Evolutionary conservation across 2,329 filamentous ascomycete species (phyloP).

Genomic region (Cucurbitaria berberidis): DNA sequence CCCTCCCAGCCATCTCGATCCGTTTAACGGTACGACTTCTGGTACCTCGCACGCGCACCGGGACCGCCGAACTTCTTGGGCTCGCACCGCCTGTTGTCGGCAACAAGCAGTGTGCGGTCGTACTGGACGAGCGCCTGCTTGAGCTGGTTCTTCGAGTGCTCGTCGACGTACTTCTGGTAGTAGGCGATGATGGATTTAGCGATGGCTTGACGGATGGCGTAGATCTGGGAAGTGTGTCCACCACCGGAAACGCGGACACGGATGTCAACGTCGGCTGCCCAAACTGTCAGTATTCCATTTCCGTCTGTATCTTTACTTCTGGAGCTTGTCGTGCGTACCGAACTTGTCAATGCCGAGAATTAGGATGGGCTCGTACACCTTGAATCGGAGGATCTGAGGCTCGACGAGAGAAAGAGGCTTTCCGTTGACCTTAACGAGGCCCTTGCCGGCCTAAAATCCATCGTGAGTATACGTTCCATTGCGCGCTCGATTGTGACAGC

Average conservation of each 20-base stretch:
- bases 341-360: slow-evolving; percentile 98
- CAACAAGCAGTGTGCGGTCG: slow-evolving; percentile 96
- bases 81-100: slow-evolving; percentile 98
- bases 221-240: slow-evolving; percentile 97
- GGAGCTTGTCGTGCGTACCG: slow-evolving; percentile 53
- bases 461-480: slow-evolving; percentile 35
- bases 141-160: slow-evolving; percentile 99
- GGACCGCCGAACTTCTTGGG: slow-evolving; percentile 98
- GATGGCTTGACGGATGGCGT: slow-evolving; percentile 98
- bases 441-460: slow-evolving; percentile 69
- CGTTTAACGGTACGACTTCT: slow-evolving; percentile 98
- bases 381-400: slow-evolving; percentile 97
- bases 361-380: slow-evolving; percentile 99
- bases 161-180: slow-evolving; percentile 99
- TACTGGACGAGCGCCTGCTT: slow-evolving; percentile 97
- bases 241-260: slow-evolving; percentile 94
- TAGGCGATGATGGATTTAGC: slow-evolving; percentile 95
- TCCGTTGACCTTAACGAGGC: slow-evolving; percentile 98
- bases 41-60: slow-evolving; percentile 94
- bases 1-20: slow-evolving; percentile 16
- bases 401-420: slow-evolving; percentile 92
- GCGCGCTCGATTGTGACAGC: slow-evolving; percentile 30
- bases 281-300: slow-evolving; percentile 20
- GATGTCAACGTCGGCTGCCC: slow-evolving; percentile 83
- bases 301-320: slow-evolving; percentile 14